Evolutionary conservation across 176 grass and related monocot genomes (phyloP).

Genomic region (Raddia guianensis): DNA sequence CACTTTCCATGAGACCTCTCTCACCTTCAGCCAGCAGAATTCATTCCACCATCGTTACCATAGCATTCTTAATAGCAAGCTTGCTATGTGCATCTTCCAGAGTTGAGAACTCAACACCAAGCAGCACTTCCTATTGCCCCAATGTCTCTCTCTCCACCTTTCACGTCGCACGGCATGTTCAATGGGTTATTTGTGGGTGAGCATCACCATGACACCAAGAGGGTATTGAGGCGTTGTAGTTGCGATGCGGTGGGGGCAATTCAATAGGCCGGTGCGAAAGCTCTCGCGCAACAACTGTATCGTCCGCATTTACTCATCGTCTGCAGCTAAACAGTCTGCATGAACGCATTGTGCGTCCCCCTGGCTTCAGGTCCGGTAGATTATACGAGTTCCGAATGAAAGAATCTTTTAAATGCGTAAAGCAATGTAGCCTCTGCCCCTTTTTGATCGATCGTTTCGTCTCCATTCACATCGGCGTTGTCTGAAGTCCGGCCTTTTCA

Average conservation of each 20-base stretch:
- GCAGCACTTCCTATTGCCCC: too few relatives aligned
- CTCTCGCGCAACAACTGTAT: constrained; percentile 29
- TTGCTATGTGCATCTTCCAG: too few relatives aligned
- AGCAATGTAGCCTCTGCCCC: not conserved
- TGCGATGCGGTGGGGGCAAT: constrained; percentile 18
- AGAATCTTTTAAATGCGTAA: not conserved
- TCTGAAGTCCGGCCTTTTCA: not conserved
- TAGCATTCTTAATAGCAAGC: too few relatives aligned
- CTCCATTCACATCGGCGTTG: not conserved
- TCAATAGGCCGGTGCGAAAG: constrained; percentile 32
- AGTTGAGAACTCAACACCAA: too few relatives aligned
- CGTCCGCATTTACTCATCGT: not conserved
- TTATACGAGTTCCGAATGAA: not conserved
- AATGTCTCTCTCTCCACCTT: too few relatives aligned
- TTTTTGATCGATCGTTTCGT: not conserved
- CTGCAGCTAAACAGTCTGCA: constrained; percentile 3
- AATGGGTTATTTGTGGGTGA: not conserved
- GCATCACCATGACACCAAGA: not conserved
- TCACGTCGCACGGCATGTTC: too few relatives aligned
- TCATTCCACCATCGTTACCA: too few relatives aligned
- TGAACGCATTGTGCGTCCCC: not conserved
- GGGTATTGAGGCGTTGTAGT: not conserved
- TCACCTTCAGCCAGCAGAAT: too few relatives aligned
- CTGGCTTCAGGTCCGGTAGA: not conserved
- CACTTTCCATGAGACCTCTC: too few relatives aligned